Base-by-base conservation (phyloP, 202 grass and related monocot genomes). In the Elaeis oleifera region DNA sequence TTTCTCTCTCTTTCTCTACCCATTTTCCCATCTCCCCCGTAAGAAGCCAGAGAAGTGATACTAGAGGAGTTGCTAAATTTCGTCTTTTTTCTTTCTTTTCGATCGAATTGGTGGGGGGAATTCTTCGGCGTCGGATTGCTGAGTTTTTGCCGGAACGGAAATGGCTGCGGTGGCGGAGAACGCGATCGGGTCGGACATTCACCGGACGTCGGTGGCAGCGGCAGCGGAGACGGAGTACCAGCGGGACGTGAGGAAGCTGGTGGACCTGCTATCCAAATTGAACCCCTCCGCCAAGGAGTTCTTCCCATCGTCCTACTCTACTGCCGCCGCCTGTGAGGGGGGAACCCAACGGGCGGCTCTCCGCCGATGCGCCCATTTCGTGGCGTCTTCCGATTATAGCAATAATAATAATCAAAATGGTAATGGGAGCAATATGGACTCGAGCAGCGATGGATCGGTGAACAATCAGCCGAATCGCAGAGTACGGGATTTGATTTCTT, bases 121-220 rank as follows among this genome's bases (percentile, higher is more conserved):
- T 25, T 25, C 24, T 11, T 13, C 36, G 36, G 9, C 15, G 22
- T 50, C 57, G 55, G 23, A 19, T 9, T 17, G 14, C 29, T 18
- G 26, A 7, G 27, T 18, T 36, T 60, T 39, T 49, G 14, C 72
- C 16, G 55, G 16, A 25, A 29, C n/a, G 27, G 53, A 49, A 56
- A 96, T 96, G 91, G 91, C 91, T 64, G 81, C 91, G 36, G 81
- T 81, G 79, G 84, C 84, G 79, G 81, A 85, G 54, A 75, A 75
- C 65, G 70, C 87, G 58, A 69, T 25, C n/a, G 69, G 27, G 27
- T 51, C 63, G 57, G 57, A 53, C 51, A 16, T 56, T 28, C 65
- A 19, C 51, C 27, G 26, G 11, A 4, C 54, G 65, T 5, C 53
- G 14, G 13, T 39, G 65, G 62, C 64, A 5, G 68, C 70, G 7